Base-by-base conservation (phyloP, 2,329 filamentous ascomycete species). In the Hypoxylon sp. region DNA sequence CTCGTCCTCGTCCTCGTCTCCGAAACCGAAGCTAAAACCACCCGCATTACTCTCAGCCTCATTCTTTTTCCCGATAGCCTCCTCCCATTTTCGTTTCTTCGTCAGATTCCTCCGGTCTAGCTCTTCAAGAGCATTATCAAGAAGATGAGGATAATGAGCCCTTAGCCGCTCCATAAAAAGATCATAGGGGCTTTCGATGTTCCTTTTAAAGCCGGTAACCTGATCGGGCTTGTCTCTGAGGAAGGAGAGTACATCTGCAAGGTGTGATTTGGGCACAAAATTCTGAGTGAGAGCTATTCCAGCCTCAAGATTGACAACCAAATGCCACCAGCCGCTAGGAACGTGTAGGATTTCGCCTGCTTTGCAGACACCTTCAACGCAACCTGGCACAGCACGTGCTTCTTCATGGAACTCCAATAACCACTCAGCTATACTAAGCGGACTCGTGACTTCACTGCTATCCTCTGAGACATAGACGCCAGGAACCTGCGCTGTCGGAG, bases 381-480 rank as follows among this genome's bases (percentile, higher is more conserved):
- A 97, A 9, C 91, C 93, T 0, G 90, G 87, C 1, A 90, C 88
- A 55, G 82, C 83, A 54, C 95, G 87, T 8, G 95, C 96, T 74
- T 94, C 91, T 1, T 86, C 87, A 75, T 98, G 96, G 78, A 97
- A 98, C 27, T 90, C 90, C 12, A 98, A 84, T 6, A 98, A 85
- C 91, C 96, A 98, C 80, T 98, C 95, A n/a, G 94, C 93, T 72
- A 98, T 97, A 79, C 93, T 97, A 9, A 98, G 85, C 0, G 95
- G 96, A 56, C 91, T 94, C 0, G 95, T 98, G 53, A 98, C 94
- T 79, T 98, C 95, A 75, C 92, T 94, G 75, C 93, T 91, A 75
- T 98, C 96, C 39, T 89, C 85, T 3, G 92, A 96, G 43, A 97
- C 92, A 73, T 91, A 97, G 37, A 98, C 94, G 2, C 95, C 95